Percentiles rank a stretch among this genome's conserved stretches.
Evolutionary conservation across 768 basidiomycete species (phyloP).

Genomic region (Holtermanniella nyarrowii): DNA sequence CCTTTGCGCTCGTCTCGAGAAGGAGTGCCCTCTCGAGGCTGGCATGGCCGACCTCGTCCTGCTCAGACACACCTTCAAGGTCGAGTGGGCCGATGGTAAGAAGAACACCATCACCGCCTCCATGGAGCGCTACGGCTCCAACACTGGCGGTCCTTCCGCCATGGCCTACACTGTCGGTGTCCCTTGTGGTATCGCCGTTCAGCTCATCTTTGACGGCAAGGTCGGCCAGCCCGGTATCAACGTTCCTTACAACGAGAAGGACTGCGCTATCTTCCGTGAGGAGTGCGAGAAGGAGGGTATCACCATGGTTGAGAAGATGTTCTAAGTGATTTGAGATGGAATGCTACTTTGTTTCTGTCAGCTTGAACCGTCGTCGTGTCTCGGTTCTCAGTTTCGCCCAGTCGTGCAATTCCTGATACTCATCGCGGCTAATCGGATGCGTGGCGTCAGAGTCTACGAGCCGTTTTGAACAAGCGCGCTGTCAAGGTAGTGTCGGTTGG

Average conservation of each 20-base stretch:
- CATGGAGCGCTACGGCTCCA: slow-evolving; percentile 75
- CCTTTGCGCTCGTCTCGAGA: slow-evolving; percentile 80
- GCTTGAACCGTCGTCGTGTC: too few species aligned
- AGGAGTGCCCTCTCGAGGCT: slow-evolving; percentile 77
- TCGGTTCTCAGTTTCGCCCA: too few species aligned
- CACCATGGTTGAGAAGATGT: slow-evolving; percentile 37
- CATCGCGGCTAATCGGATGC: too few species aligned
- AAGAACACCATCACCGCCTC: slow-evolving; percentile 84
- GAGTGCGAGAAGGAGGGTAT: slow-evolving; percentile 33
- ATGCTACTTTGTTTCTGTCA: too few species aligned
- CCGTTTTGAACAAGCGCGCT: too few species aligned
- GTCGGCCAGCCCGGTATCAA: slow-evolving; percentile 67
- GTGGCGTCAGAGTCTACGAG: too few species aligned
- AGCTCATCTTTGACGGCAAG: slow-evolving; percentile 80
- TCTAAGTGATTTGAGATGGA: slow-evolving; percentile 16
- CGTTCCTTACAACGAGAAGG: slow-evolving; percentile 73
- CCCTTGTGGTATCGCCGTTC: slow-evolving; percentile 86
- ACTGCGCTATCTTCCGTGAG: slow-evolving; percentile 30
- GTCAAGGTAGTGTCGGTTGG: too few species aligned
- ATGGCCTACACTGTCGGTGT: slow-evolving; percentile 82
- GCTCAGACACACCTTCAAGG: slow-evolving; percentile 95
- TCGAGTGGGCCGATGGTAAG: slow-evolving; percentile 75
- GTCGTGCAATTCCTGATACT: too few species aligned
- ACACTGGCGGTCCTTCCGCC: slow-evolving; percentile 58
- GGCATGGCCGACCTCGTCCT: slow-evolving; percentile 94